Evolutionary conservation across 495 filamentous ascomycete species (phyloP), one percentile per base, ranked within the genome.

Genomic region (Alectoria sarmentosa): DNA sequence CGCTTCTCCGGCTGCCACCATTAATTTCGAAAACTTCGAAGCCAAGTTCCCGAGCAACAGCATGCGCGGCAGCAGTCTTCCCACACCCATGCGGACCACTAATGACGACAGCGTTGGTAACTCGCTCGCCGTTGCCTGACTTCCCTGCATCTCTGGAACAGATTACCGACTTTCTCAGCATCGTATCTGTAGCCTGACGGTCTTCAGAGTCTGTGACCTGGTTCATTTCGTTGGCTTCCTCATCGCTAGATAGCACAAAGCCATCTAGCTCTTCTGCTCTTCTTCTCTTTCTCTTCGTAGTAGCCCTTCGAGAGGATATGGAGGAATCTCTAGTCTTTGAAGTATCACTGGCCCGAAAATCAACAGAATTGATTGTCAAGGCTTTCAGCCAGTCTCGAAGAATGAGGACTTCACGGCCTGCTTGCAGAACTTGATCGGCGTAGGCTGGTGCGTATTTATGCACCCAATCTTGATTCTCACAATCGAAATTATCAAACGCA

Each of bases 11-110:
- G 68, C 80, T 90, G 48, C 90, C 84, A 9, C 93, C 73, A 67
- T 95, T 96, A 70, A 99, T 90, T 74, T 99, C 95, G 69, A 98
- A 98, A 8, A 99, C 84, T 64, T 96, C 90, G 73, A 93, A 98
- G 28, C 86, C 93, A 30, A 96, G 82, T 77, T 99, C 94, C 69
- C 92, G 94, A 3, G 95, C 94, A n/a, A 91, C 89, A 7, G 95
- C 95, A 74, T 96, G 92, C 0, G 96, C 86, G 1, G 90, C 86
- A 21, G 95, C 92, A 17, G 92, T 95, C 74, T 99, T 99, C 11
- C 95, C 95, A 72, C 88, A 96, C 3, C 95, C 95, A 63, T 84
- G 78, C 2, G 94, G 92, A 8, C 95, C 95, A 71, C 92, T 98
- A 37, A 99, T 80, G 9, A 99, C 74, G 36, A 96, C 83, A 3